Evolutionary conservation across 2,329 filamentous ascomycete species (phyloP).

Genomic region (Penicillium sp.): DNA sequence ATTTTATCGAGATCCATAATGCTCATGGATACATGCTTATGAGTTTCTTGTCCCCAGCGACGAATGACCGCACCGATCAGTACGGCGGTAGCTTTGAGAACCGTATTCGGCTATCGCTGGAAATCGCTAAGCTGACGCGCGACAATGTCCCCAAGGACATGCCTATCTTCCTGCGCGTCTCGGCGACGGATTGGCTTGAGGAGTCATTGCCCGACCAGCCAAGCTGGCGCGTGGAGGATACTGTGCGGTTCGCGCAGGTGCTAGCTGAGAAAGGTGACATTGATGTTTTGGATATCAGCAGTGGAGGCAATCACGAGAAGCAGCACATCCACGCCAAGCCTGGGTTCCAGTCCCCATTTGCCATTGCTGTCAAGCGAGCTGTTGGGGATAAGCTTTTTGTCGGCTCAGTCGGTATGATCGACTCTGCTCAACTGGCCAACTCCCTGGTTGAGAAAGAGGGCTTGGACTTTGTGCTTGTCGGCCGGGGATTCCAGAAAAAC

Average conservation of each 20-base stretch:
- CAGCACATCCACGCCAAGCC: slow-evolving; percentile 51
- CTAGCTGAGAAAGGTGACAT: slow-evolving; percentile 68
- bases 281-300: slow-evolving; percentile 80
- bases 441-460: slow-evolving; percentile 53
- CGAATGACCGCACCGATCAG: slow-evolving; percentile 64
- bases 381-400: slow-evolving; percentile 71
- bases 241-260: slow-evolving; percentile 61
- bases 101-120: slow-evolving; percentile 64
- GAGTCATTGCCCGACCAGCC: slow-evolving; percentile 54
- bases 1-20: slow-evolving; percentile 76
- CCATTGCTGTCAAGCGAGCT: slow-evolving; percentile 68
- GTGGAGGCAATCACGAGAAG: slow-evolving; percentile 65
- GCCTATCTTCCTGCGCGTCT: slow-evolving; percentile 72
- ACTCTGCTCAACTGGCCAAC: slow-evolving; percentile 66
- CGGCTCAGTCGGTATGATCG: slow-evolving; percentile 73
- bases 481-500: slow-evolving; percentile 76
- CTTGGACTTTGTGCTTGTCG: slow-evolving; percentile 71
- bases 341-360: slow-evolving; percentile 73
- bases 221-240: slow-evolving; percentile 67
- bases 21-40: slow-evolving; percentile 78
- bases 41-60: slow-evolving; percentile 65
- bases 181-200: slow-evolving; percentile 75
- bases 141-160: slow-evolving; percentile 63
- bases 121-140: slow-evolving; percentile 64
- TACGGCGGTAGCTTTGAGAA: slow-evolving; percentile 60